phyloP scores from a whole-genome alignment of 2,329 filamentous ascomycete species.

The Trichoderma atroviride region DNA sequence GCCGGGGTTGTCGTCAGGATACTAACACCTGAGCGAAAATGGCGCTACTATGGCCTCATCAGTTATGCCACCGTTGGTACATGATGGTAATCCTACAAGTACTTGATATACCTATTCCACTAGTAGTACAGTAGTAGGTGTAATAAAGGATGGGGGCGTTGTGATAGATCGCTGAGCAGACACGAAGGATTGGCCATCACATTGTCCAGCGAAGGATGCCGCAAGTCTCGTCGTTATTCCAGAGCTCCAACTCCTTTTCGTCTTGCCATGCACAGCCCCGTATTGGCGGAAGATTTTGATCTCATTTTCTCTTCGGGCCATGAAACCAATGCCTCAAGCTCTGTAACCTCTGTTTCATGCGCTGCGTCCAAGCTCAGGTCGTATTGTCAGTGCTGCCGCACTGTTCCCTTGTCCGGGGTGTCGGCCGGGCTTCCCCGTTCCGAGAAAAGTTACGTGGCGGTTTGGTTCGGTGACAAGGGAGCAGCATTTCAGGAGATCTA shows the following conservation, averaged over 20 bases:
- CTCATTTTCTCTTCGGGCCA: neutral
- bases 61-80: neutral
- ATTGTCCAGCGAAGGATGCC: neutral
- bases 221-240: neutral
- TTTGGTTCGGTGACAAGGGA: constrained; percentile 34
- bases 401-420: constrained; percentile 18
- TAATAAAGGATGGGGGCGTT: neutral
- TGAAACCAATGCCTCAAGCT: constrained; percentile 19
- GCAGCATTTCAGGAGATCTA: constrained; percentile 36
- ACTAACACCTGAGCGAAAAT: constrained; percentile 13
- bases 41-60: constrained; percentile 11
- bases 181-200: neutral
- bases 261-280: neutral
- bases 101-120: neutral
- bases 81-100: neutral
- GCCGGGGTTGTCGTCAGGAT: constrained; percentile 16
- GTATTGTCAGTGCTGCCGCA: constrained; percentile 14
- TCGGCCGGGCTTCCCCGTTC: constrained; percentile 37
- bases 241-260: neutral
- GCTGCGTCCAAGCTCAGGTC: constrained; percentile 11
- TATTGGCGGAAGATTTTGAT: constrained; percentile 16
- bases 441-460: constrained; percentile 31
- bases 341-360: constrained; percentile 26
- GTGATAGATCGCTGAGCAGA: neutral
- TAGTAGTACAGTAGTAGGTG: neutral